A percentile compares a stretch with the other conserved stretches of the same genome.
These are phyloP conservation scores for Hanseniaspora pseudoguilliermondii DNA, from an alignment of 805 yeast genomes.

Conservation along the genomic window DNA sequence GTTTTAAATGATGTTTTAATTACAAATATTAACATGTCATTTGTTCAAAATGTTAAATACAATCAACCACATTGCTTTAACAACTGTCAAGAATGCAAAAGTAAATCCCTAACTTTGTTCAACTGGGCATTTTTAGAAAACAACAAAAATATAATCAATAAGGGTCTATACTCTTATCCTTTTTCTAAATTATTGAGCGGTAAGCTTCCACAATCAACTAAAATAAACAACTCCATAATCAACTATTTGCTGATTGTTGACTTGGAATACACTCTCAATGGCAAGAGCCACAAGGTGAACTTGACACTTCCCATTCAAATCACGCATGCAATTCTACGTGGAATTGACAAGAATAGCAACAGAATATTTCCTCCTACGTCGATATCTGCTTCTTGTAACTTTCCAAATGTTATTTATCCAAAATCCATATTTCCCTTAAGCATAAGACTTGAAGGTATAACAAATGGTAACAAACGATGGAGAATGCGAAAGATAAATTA, in stretches of 20 bases:
- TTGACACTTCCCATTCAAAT: slow-evolving; percentile 55
- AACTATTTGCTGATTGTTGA: slow-evolving; percentile 66
- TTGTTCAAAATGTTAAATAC: slow-evolving; percentile 60
- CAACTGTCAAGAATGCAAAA: slow-evolving; percentile 47
- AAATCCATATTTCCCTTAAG: slow-evolving; percentile 76
- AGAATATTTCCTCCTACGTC: slow-evolving; percentile 94
- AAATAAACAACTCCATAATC: slow-evolving; percentile 38
- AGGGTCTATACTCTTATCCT: slow-evolving; percentile 75
- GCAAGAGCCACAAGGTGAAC: slow-evolving; percentile 27
- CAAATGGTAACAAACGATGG: slow-evolving; percentile 58
- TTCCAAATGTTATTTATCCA: slow-evolving; percentile 85
- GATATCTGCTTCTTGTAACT: slow-evolving; percentile 69
- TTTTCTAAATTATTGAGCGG: slow-evolving; percentile 86
- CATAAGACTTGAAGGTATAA: slow-evolving; percentile 61
- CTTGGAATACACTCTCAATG: slow-evolving; percentile 25
- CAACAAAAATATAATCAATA: slow-evolving; percentile 19
- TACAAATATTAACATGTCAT: slow-evolving; percentile 40
- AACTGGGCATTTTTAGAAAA: slow-evolving; percentile 73
- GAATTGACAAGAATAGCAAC: slow-evolving; percentile 73
- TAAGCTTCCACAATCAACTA: slow-evolving; percentile 61
- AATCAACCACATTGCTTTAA: slow-evolving; percentile 49
- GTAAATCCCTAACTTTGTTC: slow-evolving; percentile 50
- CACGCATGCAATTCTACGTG: slow-evolving; percentile 63
- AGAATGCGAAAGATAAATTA: slow-evolving; percentile 79
- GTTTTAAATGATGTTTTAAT: slow-evolving; percentile 25